Conservation (phyloP, 2,329 filamentous ascomycete species). For the Penicillium hordei region DNA sequence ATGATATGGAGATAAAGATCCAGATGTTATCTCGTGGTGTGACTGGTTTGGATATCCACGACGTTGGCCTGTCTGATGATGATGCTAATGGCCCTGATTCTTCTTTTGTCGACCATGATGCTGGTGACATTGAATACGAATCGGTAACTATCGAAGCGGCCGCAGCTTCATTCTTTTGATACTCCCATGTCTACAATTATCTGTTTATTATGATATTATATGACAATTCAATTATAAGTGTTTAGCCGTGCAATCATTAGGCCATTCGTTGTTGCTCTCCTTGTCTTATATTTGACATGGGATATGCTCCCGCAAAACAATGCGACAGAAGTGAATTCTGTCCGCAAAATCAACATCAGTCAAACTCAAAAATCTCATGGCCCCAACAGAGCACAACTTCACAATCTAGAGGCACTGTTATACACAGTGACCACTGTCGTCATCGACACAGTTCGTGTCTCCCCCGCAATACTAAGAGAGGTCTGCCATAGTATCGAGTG, state of each 20-base stretch:
- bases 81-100: neutral
- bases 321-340: neutral
- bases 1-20: slow-evolving; percentile 6
- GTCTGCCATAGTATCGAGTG: slow-evolving; percentile 14
- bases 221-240: neutral
- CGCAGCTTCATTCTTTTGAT: slow-evolving; percentile 3
- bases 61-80: neutral
- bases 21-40: neutral
- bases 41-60: neutral
- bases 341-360: neutral
- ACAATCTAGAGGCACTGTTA: neutral
- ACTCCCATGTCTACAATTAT: neutral
- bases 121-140: neutral
- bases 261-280: neutral
- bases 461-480: slow-evolving; percentile 17
- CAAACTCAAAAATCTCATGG: neutral
- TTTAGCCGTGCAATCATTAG: neutral
- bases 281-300: neutral
- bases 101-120: neutral
- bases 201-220: neutral
- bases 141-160: slow-evolving; percentile 1
- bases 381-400: neutral
- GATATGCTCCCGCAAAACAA: neutral
- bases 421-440: neutral
- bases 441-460: slow-evolving; percentile 2